Base-by-base conservation (phyloP, 2,329 filamentous ascomycete species). In the Ophiosphaerella korrae region DNA sequence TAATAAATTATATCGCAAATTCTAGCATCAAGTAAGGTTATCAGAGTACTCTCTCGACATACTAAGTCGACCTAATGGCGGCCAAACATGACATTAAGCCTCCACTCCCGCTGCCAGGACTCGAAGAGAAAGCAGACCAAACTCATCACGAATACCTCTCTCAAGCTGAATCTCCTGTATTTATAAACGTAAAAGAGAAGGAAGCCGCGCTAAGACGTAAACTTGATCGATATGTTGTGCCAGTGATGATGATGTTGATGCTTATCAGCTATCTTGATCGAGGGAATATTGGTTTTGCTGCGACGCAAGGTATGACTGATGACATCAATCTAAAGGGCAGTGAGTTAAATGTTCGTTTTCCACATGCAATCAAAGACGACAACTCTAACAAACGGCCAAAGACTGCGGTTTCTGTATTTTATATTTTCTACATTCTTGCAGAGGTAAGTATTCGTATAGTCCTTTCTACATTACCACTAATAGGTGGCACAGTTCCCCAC, bases 191-290 rank as follows among this genome's bases (percentile, higher is more conserved):
- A 3, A 55, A 53, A 33, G 67, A 63, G 35, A 60, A 58, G 24
- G 67, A 73, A 35, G 63, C 61, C 23, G 60, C 55, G 23, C 49
- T 74, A 9, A 57, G 67, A 3, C 56, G 63, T 13, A 72, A 71
- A 42, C 56, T 73, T 24, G 69, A 72, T 38, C 58, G 58, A 45
- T 71, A 62, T 34, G 62, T 73, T 36, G 70, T 67, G 3, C 70
- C 70, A 1, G 68, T 73, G 24, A 70, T 73, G 65, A 70, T 71
- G 63, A 50, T 72, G 29, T 53, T 72, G 7, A 70, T 70, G 64
- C 48, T 72, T 23, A 72, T 71, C 21, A 64, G 58, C 40, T 73
- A 73, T 51, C 56, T 73, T 4, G 70, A 72, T 44, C 51, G 68
- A 34, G 67, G 68, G 0, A 72, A 73, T 34, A 73, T 73, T 34